phyloP scores from a whole-genome alignment of 2,329 filamentous ascomycete genomes.

The Dothideomycetes sp. region DNA sequence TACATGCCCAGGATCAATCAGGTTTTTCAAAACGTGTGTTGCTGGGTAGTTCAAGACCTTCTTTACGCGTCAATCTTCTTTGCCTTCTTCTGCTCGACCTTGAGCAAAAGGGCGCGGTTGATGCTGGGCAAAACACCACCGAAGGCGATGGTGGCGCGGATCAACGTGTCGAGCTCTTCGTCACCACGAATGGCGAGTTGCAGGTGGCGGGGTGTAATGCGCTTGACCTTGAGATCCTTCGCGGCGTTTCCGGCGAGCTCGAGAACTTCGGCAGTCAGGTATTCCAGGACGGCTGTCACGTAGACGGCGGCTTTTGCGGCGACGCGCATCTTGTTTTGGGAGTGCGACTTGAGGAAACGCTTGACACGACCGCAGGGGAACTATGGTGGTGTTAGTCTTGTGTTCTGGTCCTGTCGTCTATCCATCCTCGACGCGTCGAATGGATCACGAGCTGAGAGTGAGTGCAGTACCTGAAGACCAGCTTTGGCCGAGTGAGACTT shows the following conservation, averaged over 20 bases:
- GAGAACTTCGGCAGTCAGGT: slow-evolving; percentile 93
- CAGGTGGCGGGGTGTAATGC: slow-evolving; percentile 94
- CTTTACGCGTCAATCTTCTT: slow-evolving; percentile 23
- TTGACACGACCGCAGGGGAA: slow-evolving; percentile 99
- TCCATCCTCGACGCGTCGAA: background rate
- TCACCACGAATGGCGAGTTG: slow-evolving; percentile 97
- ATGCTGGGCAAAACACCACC: slow-evolving; percentile 98
- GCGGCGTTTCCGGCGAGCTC: slow-evolving; percentile 97
- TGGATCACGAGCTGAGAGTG: slow-evolving; percentile 2
- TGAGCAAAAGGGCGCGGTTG: slow-evolving; percentile 90
- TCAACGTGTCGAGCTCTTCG: slow-evolving; percentile 94
- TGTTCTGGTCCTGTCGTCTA: too few species aligned
- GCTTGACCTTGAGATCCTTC: slow-evolving; percentile 99
- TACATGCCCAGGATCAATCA: slow-evolving; percentile 5
- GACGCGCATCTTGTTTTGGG: slow-evolving; percentile 99
- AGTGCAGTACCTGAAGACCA: slow-evolving; percentile 82
- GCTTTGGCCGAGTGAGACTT: slow-evolving; percentile 91
- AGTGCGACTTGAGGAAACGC: slow-evolving; percentile 98
- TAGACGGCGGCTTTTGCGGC: slow-evolving; percentile 98
- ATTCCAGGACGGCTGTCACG: slow-evolving; percentile 95
- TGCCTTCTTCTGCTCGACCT: slow-evolving; percentile 98
- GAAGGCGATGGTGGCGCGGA: slow-evolving; percentile 94
- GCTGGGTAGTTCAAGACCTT: too few species aligned
- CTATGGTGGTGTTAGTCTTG: too few species aligned
- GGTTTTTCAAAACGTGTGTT: background rate